A percentile compares a stretch with the other conserved stretches of the same genome.
Evolutionary conservation across 495 filamentous ascomycete genomes (phyloP).

Genomic region (Aspergillus taichungensis): DNA sequence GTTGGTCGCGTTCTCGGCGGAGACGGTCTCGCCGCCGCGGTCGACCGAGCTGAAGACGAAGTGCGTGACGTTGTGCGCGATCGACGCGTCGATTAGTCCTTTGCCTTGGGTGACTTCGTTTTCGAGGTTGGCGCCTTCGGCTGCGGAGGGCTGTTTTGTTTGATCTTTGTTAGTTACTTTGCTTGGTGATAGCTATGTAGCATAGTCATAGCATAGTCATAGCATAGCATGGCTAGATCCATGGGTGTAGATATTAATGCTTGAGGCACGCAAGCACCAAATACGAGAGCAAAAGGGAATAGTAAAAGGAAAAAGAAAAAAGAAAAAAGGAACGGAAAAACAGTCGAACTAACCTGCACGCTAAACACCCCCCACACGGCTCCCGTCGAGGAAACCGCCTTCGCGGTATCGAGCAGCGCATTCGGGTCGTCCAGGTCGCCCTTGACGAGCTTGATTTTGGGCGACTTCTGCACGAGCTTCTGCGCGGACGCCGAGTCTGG

Average conservation of each 20-base stretch:
- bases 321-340: conserved; percentile 12
- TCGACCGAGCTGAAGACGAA: conserved; percentile 64
- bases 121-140: conserved; percentile 33
- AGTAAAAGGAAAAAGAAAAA: neutral
- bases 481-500: conserved; percentile 43
- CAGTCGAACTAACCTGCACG: conserved; percentile 26
- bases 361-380: conserved; percentile 46
- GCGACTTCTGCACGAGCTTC: conserved; percentile 34
- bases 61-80: conserved; percentile 48
- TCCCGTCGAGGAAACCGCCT: conserved; percentile 26
- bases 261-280: too few relatives aligned
- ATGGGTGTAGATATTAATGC: too few relatives aligned
- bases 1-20: conserved; percentile 46
- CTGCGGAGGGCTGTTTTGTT: neutral
- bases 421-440: conserved; percentile 45
- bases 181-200: too few relatives aligned
- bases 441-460: conserved; percentile 46
- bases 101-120: conserved; percentile 55
- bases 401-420: conserved; percentile 43
- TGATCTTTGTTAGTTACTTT: too few relatives aligned
- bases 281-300: too few relatives aligned
- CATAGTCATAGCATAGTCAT: neutral
- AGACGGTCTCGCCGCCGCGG: conserved; percentile 48
- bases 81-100: conserved; percentile 47
- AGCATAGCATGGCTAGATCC: neutral